These are phyloP conservation scores for Plantago elongata DNA, from an alignment of 257 asterid species.

Conservation along the genomic window DNA sequence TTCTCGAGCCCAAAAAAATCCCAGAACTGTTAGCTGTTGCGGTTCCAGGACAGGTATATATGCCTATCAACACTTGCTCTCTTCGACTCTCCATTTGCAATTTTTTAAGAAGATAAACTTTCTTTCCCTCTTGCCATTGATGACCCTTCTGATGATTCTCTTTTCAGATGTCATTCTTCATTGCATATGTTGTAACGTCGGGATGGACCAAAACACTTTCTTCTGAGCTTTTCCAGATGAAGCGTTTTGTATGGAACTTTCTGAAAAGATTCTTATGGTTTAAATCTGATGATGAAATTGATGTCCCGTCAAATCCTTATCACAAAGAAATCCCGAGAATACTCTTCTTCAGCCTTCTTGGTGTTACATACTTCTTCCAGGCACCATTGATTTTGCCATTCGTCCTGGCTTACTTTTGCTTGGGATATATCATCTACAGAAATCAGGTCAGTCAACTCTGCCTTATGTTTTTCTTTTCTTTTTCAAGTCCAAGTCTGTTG, in stretches of 20 bases:
- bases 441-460: constrained; percentile 63
- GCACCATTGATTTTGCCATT: constrained; percentile 92
- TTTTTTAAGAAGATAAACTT: no score
- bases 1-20: constrained; percentile 80
- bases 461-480: background rate
- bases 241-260: constrained; percentile 36
- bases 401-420: constrained; percentile 70
- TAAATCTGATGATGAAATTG: constrained; percentile 45
- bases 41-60: constrained; percentile 90
- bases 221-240: constrained; percentile 53
- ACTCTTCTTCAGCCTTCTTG: constrained; percentile 83
- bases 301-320: constrained; percentile 77
- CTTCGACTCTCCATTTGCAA: no score
- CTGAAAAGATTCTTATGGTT: constrained; percentile 36
- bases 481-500: no score
- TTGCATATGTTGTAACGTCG: constrained; percentile 92
- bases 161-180: constrained; percentile 85
- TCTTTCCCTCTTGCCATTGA: no score
- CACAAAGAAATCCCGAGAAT: constrained; percentile 82
- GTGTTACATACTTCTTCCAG: constrained; percentile 83
- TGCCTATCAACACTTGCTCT: constrained; percentile 3
- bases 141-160: background rate
- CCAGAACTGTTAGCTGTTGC: constrained; percentile 79
- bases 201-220: constrained; percentile 90
- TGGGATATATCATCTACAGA: constrained; percentile 83